Evolutionary conservation across 352 stramenopile species (phyloP).

Genomic region (Globisporangium irregulare): DNA sequence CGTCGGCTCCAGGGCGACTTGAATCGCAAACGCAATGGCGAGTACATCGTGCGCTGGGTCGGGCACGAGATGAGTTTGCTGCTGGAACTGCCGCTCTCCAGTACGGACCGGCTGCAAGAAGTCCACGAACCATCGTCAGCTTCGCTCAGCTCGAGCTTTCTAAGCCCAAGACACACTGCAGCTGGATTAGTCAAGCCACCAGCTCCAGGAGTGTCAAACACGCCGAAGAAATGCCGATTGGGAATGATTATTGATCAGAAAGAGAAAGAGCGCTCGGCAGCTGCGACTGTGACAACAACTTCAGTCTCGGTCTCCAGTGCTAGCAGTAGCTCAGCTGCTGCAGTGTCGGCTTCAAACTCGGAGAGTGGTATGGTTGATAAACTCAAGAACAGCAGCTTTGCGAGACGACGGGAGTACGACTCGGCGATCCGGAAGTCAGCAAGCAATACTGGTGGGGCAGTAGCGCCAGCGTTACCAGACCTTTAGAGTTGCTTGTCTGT

Average conservation of each 20-base stretch:
- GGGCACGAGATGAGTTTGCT: constrained; percentile 81
- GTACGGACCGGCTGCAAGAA: constrained; percentile 45
- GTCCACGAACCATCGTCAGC: constrained; percentile 28
- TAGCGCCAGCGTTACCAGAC: constrained; percentile 2
- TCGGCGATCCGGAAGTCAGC: constrained; percentile 44
- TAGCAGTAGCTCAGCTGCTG: constrained; percentile 1
- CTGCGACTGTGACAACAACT: neutral
- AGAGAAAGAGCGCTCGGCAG: constrained; percentile 31
- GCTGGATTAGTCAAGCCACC: constrained; percentile 5
- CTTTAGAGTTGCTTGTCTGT: neutral
- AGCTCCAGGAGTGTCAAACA: constrained; percentile 36
- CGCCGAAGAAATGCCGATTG: constrained; percentile 54
- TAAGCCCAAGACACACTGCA: neutral
- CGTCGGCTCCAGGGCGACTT: constrained; percentile 72
- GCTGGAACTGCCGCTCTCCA: constrained; percentile 52
- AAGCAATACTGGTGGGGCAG: constrained; percentile 4
- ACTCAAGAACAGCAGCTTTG: constrained; percentile 75
- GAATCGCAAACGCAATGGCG: constrained; percentile 75
- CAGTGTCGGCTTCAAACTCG: neutral
- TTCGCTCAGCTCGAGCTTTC: constrained; percentile 4
- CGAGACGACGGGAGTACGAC: constrained; percentile 65
- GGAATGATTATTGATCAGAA: constrained; percentile 56
- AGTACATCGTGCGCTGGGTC: constrained; percentile 82
- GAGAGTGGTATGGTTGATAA: constrained; percentile 28
- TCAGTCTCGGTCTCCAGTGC: neutral